A percentile compares a stretch with the other conserved stretches of the same genome.
Evolutionary conservation across 768 basidiomycete species (phyloP).

Genomic region (Amanita exitialis): DNA sequence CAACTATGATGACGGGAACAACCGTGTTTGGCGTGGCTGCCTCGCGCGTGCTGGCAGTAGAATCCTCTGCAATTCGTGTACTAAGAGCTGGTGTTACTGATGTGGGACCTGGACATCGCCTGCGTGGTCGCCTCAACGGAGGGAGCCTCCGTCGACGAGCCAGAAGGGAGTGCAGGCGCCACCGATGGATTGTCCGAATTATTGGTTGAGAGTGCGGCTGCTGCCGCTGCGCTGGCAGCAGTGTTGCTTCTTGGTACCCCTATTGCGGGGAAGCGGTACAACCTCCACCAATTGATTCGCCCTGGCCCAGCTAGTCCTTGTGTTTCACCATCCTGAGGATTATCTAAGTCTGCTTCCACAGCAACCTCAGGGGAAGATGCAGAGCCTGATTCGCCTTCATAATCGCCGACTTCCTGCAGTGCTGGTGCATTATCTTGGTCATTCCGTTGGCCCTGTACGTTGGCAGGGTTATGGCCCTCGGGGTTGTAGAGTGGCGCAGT

Average conservation of each 20-base stretch:
- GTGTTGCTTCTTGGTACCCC: constrained; percentile 11
- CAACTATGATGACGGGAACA: constrained; percentile 78
- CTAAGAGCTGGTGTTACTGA: constrained; percentile 9
- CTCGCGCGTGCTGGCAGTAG: constrained; percentile 2
- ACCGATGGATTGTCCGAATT: constrained; percentile 2
- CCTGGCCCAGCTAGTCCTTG: constrained; percentile 24
- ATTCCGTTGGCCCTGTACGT: background rate
- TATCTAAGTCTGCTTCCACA: constrained; percentile 6
- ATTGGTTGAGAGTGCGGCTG: constrained; percentile 7
- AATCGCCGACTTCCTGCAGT: background rate
- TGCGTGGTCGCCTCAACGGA: constrained; percentile 3
- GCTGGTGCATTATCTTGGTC: background rate
- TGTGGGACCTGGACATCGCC: background rate
- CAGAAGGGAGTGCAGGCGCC: constrained; percentile 9
- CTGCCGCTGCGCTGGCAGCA: constrained; percentile 19
- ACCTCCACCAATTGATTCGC: constrained; percentile 71
- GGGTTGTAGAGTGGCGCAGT: background rate
- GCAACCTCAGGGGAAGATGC: background rate
- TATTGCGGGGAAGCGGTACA: constrained; percentile 76
- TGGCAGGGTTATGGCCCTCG: background rate
- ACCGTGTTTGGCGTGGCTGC: constrained; percentile 31
- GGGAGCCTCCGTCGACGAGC: constrained; percentile 8
- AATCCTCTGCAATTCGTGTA: constrained; percentile 6
- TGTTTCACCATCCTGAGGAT: constrained; percentile 11
- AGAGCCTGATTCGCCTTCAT: background rate